These are phyloP conservation scores for Moesziomyces globuligerus DNA, from an alignment of 1,284 basidiomycete species.

Conservation along the genomic window DNA sequence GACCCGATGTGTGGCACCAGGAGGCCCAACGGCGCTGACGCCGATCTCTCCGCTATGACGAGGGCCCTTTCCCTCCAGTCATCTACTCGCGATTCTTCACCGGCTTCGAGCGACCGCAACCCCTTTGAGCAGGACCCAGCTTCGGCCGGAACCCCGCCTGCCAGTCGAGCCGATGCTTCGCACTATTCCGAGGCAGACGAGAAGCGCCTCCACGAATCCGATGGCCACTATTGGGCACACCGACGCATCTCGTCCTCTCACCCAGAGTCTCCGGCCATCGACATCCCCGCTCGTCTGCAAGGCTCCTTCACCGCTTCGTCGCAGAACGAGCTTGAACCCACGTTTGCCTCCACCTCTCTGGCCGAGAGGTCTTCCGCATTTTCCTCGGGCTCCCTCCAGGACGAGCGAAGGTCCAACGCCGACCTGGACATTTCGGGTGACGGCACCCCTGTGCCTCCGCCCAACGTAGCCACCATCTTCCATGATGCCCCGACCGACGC, in stretches of 20 bases:
- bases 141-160: conserved; percentile 40
- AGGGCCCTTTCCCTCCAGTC: conserved; percentile 19
- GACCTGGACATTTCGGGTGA: conserved; percentile 48
- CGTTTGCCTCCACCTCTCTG: conserved; percentile 35
- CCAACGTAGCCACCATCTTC: conserved; percentile 46
- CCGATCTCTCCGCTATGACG: conserved; percentile 28
- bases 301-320: conserved; percentile 37
- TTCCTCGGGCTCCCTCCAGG: conserved; percentile 27
- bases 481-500: conserved; percentile 12
- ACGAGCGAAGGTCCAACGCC: conserved; percentile 40
- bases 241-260: conserved; percentile 43
- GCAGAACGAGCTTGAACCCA: conserved; percentile 41
- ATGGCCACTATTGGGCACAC: conserved; percentile 53
- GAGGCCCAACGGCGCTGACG: conserved; percentile 25
- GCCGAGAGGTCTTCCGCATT: conserved; percentile 39
- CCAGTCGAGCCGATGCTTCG: conserved; percentile 37
- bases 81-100: conserved; percentile 37
- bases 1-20: conserved; percentile 36
- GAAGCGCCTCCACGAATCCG: conserved; percentile 53
- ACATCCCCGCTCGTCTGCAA: conserved; percentile 30
- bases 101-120: conserved; percentile 36
- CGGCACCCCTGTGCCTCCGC: conserved; percentile 41
- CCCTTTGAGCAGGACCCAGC: conserved; percentile 29
- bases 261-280: conserved; percentile 29
- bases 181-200: conserved; percentile 58